Evolutionary conservation across 2,329 filamentous ascomycete genomes (phyloP).

Genomic region (Xylariaceae sp.): DNA sequence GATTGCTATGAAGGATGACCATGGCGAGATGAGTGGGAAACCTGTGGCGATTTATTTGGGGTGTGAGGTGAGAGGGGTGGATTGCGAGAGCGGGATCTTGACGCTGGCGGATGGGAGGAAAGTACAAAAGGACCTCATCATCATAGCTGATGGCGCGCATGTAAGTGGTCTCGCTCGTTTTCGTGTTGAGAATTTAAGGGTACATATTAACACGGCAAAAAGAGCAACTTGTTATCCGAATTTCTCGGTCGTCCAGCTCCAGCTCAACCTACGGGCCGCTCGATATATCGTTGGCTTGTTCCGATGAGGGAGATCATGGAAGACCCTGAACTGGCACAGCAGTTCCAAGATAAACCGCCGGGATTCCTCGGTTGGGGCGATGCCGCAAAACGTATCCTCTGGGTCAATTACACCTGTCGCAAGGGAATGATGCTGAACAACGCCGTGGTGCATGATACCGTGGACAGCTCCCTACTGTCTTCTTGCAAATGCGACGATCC

Average conservation of each 20-base stretch:
- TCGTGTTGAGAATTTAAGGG: background rate
- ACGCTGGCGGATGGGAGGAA: slow-evolving; percentile 29
- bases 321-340: slow-evolving; percentile 8
- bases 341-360: slow-evolving; percentile 9
- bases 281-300: slow-evolving; percentile 23
- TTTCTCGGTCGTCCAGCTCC: slow-evolving; percentile 13
- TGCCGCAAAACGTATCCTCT: slow-evolving; percentile 8
- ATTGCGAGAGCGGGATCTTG: slow-evolving; percentile 65
- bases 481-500: background rate
- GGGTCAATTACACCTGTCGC: slow-evolving; percentile 18
- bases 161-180: slow-evolving; percentile 8
- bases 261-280: slow-evolving; percentile 16
- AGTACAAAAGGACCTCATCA: slow-evolving; percentile 35
- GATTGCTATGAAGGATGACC: slow-evolving; percentile 31
- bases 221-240: slow-evolving; percentile 17
- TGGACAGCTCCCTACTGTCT: background rate
- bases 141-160: slow-evolving; percentile 43
- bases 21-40: slow-evolving; percentile 8
- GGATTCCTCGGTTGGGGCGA: slow-evolving; percentile 19
- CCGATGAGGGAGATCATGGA: slow-evolving; percentile 14
- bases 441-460: slow-evolving; percentile 16
- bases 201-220: background rate
- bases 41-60: slow-evolving; percentile 12
- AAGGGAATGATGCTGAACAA: slow-evolving; percentile 16
- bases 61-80: slow-evolving; percentile 10